Base-by-base conservation (phyloP, 2,329 filamentous ascomycete genomes). In the Fusarium guadeloupense region DNA sequence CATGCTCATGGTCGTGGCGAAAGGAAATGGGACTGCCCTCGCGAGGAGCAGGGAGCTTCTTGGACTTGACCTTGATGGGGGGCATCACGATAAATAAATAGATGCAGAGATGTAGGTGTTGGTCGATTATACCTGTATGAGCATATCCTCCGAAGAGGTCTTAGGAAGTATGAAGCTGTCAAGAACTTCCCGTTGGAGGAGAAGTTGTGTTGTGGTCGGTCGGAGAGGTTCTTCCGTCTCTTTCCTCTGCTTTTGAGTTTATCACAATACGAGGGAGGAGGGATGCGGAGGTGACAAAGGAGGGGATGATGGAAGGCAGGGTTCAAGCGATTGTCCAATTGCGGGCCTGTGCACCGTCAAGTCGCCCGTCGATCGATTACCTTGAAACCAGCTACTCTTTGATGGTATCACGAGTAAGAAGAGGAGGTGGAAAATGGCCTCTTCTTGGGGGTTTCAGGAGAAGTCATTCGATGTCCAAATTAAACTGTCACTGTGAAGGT, bases 31-130 rank as follows among this genome's bases (percentile, higher is more conserved):
- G 76, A 62, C 75, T 77, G 30, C 68, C 55, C 39, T 77, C 74
- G 19, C 76, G 71, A 21, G 59, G 62, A 28, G 74, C 59, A 58
- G 70, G 66, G 19, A 76, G 67, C 58, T 71, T 70, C 58, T 71
- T 72, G 54, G 73, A 69, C 62, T 69, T 73, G 64, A 77, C 68
- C 51, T 73, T 75, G 54, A 78, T 73, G 28, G 76, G 76, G 30
- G 76, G 76, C 76, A 78, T 78, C 49, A 46, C 51, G 38, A 46
- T 35, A 19, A 23, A 35, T 21, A 30, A 4, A 35, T 21, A 37
- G 20, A 31, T 43, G 13, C 14, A 30, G n/a, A 25, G 39, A 33
- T 30, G 7, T 40, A 6, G 30, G 20, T 9, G 43, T 6, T n/a
- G 23, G 25, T 25, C 3, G 8, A 38, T 39, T 21, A 56, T 39